A percentile compares a stretch with the other conserved stretches of the same genome.
phyloP scores from a whole-genome alignment of 1,139 yeast genomes.

The Pneumocystis oryctolagi region DNA sequence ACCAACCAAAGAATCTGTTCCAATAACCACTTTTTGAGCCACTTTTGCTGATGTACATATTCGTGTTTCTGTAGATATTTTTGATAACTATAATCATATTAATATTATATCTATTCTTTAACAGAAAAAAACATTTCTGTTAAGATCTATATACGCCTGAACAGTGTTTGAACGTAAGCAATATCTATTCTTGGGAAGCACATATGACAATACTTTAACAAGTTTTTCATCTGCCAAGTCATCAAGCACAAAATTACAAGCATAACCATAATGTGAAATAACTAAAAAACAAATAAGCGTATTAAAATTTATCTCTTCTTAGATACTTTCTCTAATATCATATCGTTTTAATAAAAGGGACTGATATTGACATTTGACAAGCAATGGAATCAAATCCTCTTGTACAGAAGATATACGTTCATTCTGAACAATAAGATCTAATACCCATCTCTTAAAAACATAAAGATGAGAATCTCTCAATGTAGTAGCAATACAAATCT shows the following conservation, averaged over 20 bases:
- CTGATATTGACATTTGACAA: conserved; percentile 11
- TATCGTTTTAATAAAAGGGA: conserved; percentile 7
- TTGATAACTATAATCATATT: neutral
- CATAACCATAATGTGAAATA: neutral
- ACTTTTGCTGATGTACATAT: conserved; percentile 8
- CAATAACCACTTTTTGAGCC: conserved; percentile 59
- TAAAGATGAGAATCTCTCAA: conserved; percentile 66
- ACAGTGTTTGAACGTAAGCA: conserved; percentile 12
- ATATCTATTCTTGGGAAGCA: conserved; percentile 3
- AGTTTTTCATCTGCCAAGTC: neutral
- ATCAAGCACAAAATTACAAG: neutral
- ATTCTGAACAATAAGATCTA: conserved; percentile 8
- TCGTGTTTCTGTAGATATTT: neutral
- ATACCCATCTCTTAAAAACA: conserved; percentile 33
- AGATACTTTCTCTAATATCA: conserved; percentile 1
- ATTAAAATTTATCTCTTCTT: neutral
- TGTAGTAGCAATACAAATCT: conserved; percentile 57
- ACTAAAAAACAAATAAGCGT: neutral
- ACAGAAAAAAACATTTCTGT: conserved; percentile 4
- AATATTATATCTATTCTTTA: neutral
- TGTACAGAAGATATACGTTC: conserved; percentile 8
- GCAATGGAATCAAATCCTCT: conserved; percentile 11
- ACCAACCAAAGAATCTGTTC: conserved; percentile 73
- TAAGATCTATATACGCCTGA: conserved; percentile 10
- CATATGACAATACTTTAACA: conserved; percentile 1